A percentile compares a stretch with the other conserved stretches of the same genome.
These are phyloP conservation scores for Metschnikowia reukaufii DNA, from an alignment of 805 yeast genomes.

Conservation along the genomic window DNA sequence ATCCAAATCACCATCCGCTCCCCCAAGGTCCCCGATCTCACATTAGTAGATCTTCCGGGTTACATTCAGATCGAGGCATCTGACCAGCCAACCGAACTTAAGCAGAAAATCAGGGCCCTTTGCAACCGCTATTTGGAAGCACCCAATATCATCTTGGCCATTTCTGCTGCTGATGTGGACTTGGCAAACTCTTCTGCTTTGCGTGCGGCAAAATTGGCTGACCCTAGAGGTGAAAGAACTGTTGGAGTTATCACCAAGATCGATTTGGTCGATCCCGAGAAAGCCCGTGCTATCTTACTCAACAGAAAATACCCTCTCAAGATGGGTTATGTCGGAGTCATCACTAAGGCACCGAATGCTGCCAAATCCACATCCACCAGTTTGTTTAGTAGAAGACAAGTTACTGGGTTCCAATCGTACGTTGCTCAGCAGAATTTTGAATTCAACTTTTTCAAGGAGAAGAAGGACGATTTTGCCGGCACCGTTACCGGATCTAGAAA, in stretches of 20 bases:
- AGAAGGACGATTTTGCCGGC: constrained; percentile 57
- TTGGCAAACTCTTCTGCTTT: constrained; percentile 94
- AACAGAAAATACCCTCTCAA: constrained; percentile 85
- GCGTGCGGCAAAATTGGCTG: constrained; percentile 83
- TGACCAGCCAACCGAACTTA: constrained; percentile 87
- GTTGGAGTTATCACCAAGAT: constrained; percentile 94
- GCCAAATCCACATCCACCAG: constrained; percentile 26
- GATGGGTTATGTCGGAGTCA: constrained; percentile 99
- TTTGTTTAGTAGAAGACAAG: constrained; percentile 48
- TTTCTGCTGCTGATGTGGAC: constrained; percentile 97
- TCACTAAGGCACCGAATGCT: constrained; percentile 69
- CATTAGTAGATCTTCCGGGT: constrained; percentile 95
- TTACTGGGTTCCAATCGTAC: constrained; percentile 59
- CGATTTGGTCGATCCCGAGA: constrained; percentile 79
- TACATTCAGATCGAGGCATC: constrained; percentile 96
- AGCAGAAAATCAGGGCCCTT: constrained; percentile 70
- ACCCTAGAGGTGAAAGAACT: constrained; percentile 93
- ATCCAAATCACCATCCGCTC: constrained; percentile 89
- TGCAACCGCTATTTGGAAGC: constrained; percentile 85
- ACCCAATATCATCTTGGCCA: constrained; percentile 93
- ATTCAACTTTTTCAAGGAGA: constrained; percentile 56
- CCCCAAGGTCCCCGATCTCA: constrained; percentile 83
- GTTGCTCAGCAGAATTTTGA: constrained; percentile 65
- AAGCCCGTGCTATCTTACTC: constrained; percentile 65
- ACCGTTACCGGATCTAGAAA: constrained; percentile 75